phyloP scores from a whole-genome alignment of 2,329 filamentous ascomycete species.

The Lachnellula cervina region DNA sequence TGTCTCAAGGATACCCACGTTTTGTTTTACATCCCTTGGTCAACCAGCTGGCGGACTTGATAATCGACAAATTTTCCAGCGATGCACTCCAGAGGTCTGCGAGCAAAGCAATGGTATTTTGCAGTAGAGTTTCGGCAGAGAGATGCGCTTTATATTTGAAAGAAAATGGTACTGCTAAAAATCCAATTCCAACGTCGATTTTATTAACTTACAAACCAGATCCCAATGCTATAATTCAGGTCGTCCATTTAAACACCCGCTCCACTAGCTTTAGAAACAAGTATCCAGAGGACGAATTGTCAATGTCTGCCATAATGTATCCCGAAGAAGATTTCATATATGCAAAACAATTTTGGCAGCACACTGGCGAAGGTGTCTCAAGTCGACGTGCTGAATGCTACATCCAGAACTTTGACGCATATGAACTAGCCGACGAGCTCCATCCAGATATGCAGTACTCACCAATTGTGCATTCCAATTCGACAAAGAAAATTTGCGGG shows the following conservation, averaged over 20 bases:
- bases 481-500: conserved; percentile 24
- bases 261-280: neutral
- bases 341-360: neutral
- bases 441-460: neutral
- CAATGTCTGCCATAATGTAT: neutral
- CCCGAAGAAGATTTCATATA: neutral
- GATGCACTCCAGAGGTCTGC: neutral
- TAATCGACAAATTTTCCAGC: neutral
- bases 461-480: neutral
- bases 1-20: neutral
- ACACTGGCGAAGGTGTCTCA: conserved; percentile 1
- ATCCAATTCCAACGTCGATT: neutral
- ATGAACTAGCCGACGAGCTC: neutral
- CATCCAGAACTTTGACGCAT: neutral
- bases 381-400: conserved; percentile 1
- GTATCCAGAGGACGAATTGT: neutral
- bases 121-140: neutral
- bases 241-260: neutral
- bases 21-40: neutral
- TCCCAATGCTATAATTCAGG: neutral
- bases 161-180: neutral
- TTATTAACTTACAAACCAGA: neutral
- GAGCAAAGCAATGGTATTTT: neutral
- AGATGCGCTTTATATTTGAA: neutral
- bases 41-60: neutral